Percentiles rank a stretch among this genome's conserved stretches.
Conservation (phyloP, 768 basidiomycete species). For the Tremella fuciformis region DNA sequence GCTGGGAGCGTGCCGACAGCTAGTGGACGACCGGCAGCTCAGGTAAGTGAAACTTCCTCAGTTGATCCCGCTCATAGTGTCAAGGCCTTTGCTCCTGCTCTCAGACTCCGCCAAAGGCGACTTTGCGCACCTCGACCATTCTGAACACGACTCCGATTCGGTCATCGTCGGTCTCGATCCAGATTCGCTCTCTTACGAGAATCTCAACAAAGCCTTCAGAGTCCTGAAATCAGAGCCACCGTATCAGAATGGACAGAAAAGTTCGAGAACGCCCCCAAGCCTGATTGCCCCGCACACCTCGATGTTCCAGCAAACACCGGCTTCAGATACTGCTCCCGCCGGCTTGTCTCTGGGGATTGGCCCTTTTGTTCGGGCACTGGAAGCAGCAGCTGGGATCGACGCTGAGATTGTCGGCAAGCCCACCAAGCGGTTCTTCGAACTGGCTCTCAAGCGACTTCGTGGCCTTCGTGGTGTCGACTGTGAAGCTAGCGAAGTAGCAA, state of each 20-base stretch:
- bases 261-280: conserved; percentile 27
- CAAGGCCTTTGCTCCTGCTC: conserved; percentile 62
- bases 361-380: conserved; percentile 66
- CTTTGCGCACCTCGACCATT: conserved; percentile 49
- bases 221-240: conserved; percentile 58
- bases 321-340: conserved; percentile 54
- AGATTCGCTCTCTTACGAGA: conserved; percentile 57
- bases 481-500: conserved; percentile 53
- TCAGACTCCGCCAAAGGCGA: conserved; percentile 53
- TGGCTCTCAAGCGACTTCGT: conserved; percentile 58
- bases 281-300: conserved; percentile 65
- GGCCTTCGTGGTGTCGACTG: conserved; percentile 24
- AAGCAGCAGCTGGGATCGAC: conserved; percentile 57
- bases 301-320: conserved; percentile 53
- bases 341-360: conserved; percentile 66
- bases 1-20: conserved; percentile 60
- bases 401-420: conserved; percentile 68
- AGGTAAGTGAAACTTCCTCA: conserved; percentile 39
- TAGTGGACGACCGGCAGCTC: conserved; percentile 55
- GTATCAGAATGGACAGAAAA: background rate
- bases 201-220: conserved; percentile 66
- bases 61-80: background rate
- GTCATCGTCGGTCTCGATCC: conserved; percentile 68
- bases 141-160: conserved; percentile 53
- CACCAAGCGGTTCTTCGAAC: conserved; percentile 60